Evolutionary conservation across 768 basidiomycete genomes (phyloP).

Genomic region (Auricularia sp.): DNA sequence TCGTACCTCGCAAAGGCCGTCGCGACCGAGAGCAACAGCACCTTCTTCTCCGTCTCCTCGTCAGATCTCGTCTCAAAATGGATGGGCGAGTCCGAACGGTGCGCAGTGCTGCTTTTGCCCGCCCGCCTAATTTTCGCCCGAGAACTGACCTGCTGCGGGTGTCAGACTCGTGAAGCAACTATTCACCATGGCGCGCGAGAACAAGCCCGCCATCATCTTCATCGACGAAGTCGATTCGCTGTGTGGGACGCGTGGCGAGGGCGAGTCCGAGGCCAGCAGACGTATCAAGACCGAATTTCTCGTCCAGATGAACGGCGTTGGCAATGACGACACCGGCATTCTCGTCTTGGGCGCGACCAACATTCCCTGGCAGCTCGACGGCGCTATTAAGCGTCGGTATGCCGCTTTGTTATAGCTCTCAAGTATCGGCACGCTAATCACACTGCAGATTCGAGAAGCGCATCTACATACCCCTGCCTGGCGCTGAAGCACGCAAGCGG

Average conservation of each 20-base stretch:
- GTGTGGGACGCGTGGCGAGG: conserved; percentile 88
- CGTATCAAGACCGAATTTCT: conserved; percentile 96
- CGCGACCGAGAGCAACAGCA: conserved; percentile 97
- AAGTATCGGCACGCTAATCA: neutral
- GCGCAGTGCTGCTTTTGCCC: conserved; percentile 16
- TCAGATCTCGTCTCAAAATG: conserved; percentile 97
- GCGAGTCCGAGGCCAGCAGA: conserved; percentile 94
- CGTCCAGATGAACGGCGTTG: conserved; percentile 99
- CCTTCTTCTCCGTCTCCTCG: conserved; percentile 94
- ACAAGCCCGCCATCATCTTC: conserved; percentile 96
- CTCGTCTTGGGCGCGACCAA: conserved; percentile 96
- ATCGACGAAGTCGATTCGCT: conserved; percentile 98
- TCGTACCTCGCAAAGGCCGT: conserved; percentile 96
- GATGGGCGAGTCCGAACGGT: conserved; percentile 99
- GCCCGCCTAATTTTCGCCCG: no score
- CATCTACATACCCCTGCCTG: conserved; percentile 96
- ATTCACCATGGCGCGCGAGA: conserved; percentile 91
- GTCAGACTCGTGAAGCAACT: conserved; percentile 86
- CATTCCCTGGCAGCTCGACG: conserved; percentile 96
- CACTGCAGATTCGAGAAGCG: conserved; percentile 81
- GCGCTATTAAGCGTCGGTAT: conserved; percentile 91
- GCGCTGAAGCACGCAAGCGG: conserved; percentile 77
- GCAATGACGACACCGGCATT: conserved; percentile 93
- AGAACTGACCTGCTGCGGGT: neutral
- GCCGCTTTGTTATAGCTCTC: neutral